Evolutionary conservation across 1,284 basidiomycete species (phyloP), one percentile per base, ranked within the genome.

Genomic region (Apiotrichum akiyoshidainum): DNA sequence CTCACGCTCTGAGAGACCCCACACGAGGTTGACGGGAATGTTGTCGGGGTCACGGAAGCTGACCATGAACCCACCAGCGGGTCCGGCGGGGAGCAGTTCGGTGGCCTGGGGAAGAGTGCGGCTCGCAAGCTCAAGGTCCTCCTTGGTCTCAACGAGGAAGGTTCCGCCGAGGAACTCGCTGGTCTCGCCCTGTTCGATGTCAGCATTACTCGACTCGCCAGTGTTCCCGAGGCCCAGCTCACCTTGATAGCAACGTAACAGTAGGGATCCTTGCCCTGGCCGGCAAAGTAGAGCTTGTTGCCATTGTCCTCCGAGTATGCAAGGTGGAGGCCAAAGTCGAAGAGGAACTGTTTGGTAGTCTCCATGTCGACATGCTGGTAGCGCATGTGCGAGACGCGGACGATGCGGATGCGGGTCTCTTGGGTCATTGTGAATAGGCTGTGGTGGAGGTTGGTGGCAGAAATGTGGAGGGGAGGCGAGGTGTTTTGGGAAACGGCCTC

Each of bases 291-390:
- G 16, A 63, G 51, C n/a, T 39, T 57, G 46, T 60, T 52, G 35
- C 56, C 63, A 17, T 46, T 55, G 39, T 60, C 19, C 39, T 64
- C 59, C 1, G 44, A 37, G 45, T 58, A 54, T 0, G 56, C 55
- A 3, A 66, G 44, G n/a, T 37, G 52, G 50, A 66, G 52, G 37
- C 66, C 66, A 54, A 68, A 68, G 61, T 68, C 66, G 54, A 60
- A 57, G 4, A 68, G 55, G 53, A 68, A 68, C 22, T 55, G 42
- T 31, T 50, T 44, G 6, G 63, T 46, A 14, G 22, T 55, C 10
- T 54, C 57, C 19, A 68, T 44, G 49, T 68, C 63, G 16, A 41
- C 57, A 42, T 66, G 65, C 35, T 47, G 58, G 55, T 68, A 68
- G 44, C 61, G 59, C 63, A 66, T 64, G 59, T 68, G 65, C 14